These are phyloP conservation scores for Penicillium goetzii DNA, from an alignment of 495 filamentous ascomycete genomes.

Conservation along the genomic window DNA sequence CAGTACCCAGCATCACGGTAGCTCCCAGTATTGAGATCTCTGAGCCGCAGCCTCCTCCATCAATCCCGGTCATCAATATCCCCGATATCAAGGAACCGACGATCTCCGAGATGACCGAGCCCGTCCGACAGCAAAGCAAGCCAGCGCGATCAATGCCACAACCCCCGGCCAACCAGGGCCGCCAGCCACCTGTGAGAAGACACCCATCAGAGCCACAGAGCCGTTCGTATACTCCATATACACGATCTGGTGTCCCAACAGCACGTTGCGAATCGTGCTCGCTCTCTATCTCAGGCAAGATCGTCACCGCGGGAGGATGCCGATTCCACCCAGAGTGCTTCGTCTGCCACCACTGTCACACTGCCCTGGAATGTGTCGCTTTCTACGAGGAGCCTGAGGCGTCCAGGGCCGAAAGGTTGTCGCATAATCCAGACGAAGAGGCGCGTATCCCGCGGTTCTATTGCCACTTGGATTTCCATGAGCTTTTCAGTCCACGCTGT, in stretches of 20 bases:
- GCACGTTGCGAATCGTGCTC: slow-evolving; percentile 84
- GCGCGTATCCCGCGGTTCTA: slow-evolving; percentile 76
- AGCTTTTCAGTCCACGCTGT: slow-evolving; percentile 88
- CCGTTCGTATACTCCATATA: slow-evolving; percentile 46
- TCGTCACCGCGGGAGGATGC: slow-evolving; percentile 77
- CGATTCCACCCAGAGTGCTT: slow-evolving; percentile 97
- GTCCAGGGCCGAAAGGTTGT: slow-evolving; percentile 68
- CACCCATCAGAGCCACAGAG: slow-evolving; percentile 33
- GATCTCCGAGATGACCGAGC: slow-evolving; percentile 39
- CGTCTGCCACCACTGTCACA: slow-evolving; percentile 84
- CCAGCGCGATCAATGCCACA: slow-evolving; percentile 32
- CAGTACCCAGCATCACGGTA: slow-evolving; percentile 51
- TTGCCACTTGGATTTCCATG: slow-evolving; percentile 98
- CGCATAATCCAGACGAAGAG: slow-evolving; percentile 60
- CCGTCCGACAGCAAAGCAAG: slow-evolving; percentile 17
- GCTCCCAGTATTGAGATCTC: slow-evolving; percentile 49
- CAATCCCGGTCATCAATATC: slow-evolving; percentile 67
- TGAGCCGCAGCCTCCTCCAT: slow-evolving; percentile 42
- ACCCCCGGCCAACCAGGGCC: slow-evolving; percentile 22
- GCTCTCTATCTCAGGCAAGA: slow-evolving; percentile 82
- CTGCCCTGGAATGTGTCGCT: slow-evolving; percentile 87
- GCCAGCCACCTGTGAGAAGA: slow-evolving; percentile 27
- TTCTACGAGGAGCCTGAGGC: slow-evolving; percentile 89
- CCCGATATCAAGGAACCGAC: slow-evolving; percentile 52
- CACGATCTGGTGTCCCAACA: slow-evolving; percentile 63